Base-by-base conservation (phyloP, 2,329 filamentous ascomycete genomes). In the Colletotrichum sp. region DNA sequence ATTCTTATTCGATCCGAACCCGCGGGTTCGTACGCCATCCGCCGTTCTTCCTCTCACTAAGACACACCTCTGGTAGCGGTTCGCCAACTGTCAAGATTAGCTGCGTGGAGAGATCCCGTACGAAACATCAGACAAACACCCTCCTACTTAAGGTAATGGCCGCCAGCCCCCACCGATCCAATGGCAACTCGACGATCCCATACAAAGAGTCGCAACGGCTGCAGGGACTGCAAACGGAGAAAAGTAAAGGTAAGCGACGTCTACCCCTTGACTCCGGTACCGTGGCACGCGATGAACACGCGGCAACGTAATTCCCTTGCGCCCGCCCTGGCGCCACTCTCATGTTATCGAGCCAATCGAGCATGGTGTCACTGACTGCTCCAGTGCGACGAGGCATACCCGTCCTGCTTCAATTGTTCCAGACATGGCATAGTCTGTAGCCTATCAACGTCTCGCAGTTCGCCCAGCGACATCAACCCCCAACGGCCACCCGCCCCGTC, bases 171-270 rank as follows among this genome's bases (percentile, higher is more conserved):
- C 38, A 21, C 13, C 26, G 6, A 16, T 30, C 69, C 69, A 67
- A 75, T 75, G 73, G 73, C 62, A 28, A 75, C 73, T 36, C 78
- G 81, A 62, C 79, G 81, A 32, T 78, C 81, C 32, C 82, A 83
- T 8, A 87, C 81, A 61, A 83, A 83, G 74, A 83, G 82, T 71
- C 80, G 82, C 13, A 83, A 77, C 15, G 82, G 82, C 56, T 83
- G 82, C 73, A 70, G 70, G 55, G 80, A 82, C 75, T 83, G 82
- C 76, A 83, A 83, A 77, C 78, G 80, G 9, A 80, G 82, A 43
- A 83, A 83, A 71, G 81, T 83, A 30, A 83, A 83, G 78, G 82
- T 83, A 77, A 55, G 80, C 72, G 32, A 32, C n/a, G 43, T 16
- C 52, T 15, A 43, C 18, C 36, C 28, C 9, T 24, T 21, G 28